Percentiles rank a stretch among this genome's conserved stretches.
These are phyloP conservation scores for Lactarius hatsudake DNA, from an alignment of 768 basidiomycete species.

Conservation along the genomic window DNA sequence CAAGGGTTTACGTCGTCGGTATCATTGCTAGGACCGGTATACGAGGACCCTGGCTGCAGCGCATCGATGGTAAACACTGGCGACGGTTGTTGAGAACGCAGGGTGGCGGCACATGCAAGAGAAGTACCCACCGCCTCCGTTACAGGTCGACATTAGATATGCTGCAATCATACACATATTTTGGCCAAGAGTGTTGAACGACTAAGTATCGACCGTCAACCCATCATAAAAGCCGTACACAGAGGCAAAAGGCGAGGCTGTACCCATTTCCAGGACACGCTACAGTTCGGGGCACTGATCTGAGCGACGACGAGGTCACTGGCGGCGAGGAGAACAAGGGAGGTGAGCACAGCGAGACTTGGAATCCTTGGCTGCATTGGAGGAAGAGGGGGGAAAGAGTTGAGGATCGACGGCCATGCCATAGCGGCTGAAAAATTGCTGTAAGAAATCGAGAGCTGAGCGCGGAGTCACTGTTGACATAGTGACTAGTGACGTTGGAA, in stretches of 20 bases:
- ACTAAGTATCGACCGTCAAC: background rate
- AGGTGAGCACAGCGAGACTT: background rate
- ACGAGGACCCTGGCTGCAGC: too few species aligned
- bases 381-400: background rate
- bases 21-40: too few species aligned
- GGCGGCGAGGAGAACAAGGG: background rate
- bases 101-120: background rate
- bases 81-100: background rate
- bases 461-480: background rate
- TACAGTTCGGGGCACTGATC: constrained; percentile 8
- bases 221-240: background rate
- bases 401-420: background rate
- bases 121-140: constrained; percentile 6
- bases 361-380: background rate
- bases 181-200: constrained; percentile 13
- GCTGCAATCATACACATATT: constrained; percentile 13
- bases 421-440: background rate
- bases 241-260: background rate
- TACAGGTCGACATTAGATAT: constrained; percentile 14
- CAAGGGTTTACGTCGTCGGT: background rate
- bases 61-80: constrained; percentile 9
- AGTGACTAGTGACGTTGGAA: too few species aligned
- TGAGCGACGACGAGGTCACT: background rate
- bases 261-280: constrained; percentile 8
- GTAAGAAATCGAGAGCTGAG: background rate